Base-by-base conservation (phyloP, 2,329 filamentous ascomycete genomes). In the Eutypa lata region DNA sequence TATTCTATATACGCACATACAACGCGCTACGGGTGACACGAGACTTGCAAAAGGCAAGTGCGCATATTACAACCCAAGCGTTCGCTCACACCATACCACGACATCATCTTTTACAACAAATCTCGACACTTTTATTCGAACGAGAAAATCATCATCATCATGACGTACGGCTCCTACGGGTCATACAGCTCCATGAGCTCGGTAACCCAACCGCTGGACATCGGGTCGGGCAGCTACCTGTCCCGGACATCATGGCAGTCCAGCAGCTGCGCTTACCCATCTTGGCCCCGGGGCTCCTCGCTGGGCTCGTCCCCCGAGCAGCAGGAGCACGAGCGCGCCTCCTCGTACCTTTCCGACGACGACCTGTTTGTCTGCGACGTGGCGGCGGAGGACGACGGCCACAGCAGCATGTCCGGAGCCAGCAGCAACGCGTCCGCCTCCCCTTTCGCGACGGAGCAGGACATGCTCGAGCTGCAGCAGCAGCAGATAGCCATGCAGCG, bases 301-400 rank as follows among this genome's bases (percentile, higher is more conserved):
- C 66, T 75, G 53, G 57, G 61, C 37, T 56, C 54, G 28, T 38
- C 57, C 26, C 10, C 10, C 26, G 26, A 31, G 26, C 26, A 31
- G 42, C 53, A 54, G 38, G 54, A 56, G 44, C 68, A 73, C 46
- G 69, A 74, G 58, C 75, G 76, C 54, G 76, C 80, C 18, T 78
- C 78, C 2, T 81, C 80, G 1, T 83, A 77, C 68, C 74, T 86
- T 57, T 84, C 82, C 42, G 83, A 87, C 72, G 83, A 86, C 69
- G 83, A 86, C 61, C 78, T 86, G 51, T 79, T 82, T 68, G 74
- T 79, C 53, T 70, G 74, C 65, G 74, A 77, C 59, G 69, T 44
- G 28, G 57, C n/a, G 58, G 75, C 77, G 52, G 77, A 81, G 60
- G 77, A 82, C 61, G 76, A 81, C 61, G 61, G 69, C 55, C 79